Conservation (phyloP, 495 filamentous ascomycete species). For the Diplogelasinospora grovesii region DNA sequence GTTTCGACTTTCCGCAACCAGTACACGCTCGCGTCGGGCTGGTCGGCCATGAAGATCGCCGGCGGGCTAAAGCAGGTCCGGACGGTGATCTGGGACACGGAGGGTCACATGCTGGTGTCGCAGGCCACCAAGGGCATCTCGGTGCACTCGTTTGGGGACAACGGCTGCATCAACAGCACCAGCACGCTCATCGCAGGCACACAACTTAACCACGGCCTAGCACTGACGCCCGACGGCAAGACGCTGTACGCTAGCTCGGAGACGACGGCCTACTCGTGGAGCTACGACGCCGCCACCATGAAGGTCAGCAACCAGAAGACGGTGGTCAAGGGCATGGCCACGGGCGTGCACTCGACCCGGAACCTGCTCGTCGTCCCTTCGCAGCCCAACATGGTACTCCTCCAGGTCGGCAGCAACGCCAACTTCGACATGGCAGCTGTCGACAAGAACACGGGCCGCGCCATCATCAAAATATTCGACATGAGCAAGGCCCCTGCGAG, state of each 20-base stretch:
- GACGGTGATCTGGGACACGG: slow-evolving; percentile 52
- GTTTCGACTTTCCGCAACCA: slow-evolving; percentile 24
- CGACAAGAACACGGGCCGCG: slow-evolving; percentile 44
- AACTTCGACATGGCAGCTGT: slow-evolving; percentile 52
- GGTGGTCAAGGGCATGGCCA: slow-evolving; percentile 51
- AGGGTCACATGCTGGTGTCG: slow-evolving; percentile 56
- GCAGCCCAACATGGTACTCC: slow-evolving; percentile 41
- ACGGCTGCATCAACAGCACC: slow-evolving; percentile 39
- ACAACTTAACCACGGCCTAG: slow-evolving; percentile 61
- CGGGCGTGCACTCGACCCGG: slow-evolving; percentile 52
- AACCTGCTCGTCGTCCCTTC: slow-evolving; percentile 53
- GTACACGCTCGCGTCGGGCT: slow-evolving; percentile 47
- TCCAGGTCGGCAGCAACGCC: slow-evolving; percentile 52
- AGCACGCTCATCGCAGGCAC: slow-evolving; percentile 30
- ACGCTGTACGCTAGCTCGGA: slow-evolving; percentile 58
- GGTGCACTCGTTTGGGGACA: slow-evolving; percentile 44
- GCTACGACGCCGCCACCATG: slow-evolving; percentile 45
- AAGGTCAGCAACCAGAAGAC: slow-evolving; percentile 39
- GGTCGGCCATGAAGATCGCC: slow-evolving; percentile 48
- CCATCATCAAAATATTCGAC: slow-evolving; percentile 59
- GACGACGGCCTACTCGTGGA: slow-evolving; percentile 52
- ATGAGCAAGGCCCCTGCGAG: slow-evolving; percentile 34
- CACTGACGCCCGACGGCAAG: slow-evolving; percentile 51
- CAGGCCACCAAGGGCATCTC: slow-evolving; percentile 48
- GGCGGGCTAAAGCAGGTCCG: slow-evolving; percentile 48